These are phyloP conservation scores for Mallotus repandus DNA, from an alignment of 441 rosid genomes.

Conservation along the genomic window DNA sequence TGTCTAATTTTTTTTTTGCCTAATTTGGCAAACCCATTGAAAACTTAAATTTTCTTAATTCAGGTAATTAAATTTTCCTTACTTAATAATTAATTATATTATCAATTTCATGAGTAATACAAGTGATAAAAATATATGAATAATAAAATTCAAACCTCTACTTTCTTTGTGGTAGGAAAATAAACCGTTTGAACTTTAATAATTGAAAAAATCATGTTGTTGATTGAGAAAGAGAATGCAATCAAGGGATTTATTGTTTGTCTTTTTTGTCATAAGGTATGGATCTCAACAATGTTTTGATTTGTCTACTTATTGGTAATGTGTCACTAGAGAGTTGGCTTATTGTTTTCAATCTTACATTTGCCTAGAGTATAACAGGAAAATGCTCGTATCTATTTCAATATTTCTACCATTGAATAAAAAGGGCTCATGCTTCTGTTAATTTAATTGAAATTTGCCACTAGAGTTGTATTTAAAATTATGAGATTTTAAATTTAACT, in stretches of 20 bases:
- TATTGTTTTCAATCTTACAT: constrained; percentile 7
- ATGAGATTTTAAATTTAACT: too few relatives aligned
- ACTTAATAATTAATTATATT: background rate
- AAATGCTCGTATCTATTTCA: too few relatives aligned
- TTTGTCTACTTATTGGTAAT: background rate
- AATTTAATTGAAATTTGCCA: background rate
- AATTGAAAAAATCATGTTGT: too few relatives aligned
- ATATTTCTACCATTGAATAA: too few relatives aligned
- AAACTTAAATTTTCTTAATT: constrained; percentile 29
- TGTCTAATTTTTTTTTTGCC: constrained; percentile 5
- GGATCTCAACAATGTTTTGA: background rate
- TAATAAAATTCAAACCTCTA: too few relatives aligned
- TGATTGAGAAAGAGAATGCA: too few relatives aligned
- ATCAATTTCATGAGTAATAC: too few relatives aligned
- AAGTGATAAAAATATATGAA: too few relatives aligned
- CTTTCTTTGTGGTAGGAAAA: too few relatives aligned
- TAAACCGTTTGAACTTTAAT: too few relatives aligned
- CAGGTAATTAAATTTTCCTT: background rate
- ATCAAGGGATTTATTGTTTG: background rate
- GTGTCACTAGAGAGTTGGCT: background rate
- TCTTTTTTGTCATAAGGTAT: background rate
- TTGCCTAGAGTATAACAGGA: background rate
- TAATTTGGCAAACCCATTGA: constrained; percentile 19
- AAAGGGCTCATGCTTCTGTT: background rate
- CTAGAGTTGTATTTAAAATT: too few relatives aligned